Conservation (phyloP, 768 basidiomycete genomes). For the Hysterangium stoloniferum region DNA sequence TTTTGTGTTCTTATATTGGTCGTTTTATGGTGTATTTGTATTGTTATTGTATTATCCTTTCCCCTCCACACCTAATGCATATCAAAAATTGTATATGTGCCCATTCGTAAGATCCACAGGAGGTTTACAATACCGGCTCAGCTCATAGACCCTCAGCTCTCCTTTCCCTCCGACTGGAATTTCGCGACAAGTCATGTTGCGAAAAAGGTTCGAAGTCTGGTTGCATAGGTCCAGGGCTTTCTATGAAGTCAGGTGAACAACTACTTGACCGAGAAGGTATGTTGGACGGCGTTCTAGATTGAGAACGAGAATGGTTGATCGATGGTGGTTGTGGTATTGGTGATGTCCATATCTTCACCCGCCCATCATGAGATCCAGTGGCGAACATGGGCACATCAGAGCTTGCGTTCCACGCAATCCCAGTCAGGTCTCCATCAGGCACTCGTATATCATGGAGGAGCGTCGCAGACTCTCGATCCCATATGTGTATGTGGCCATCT, state of each 20-base stretch:
- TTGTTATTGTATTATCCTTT: conserved; percentile 9
- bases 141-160: neutral
- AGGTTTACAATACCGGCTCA: neutral
- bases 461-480: conserved; percentile 75
- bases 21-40: conserved; percentile 11
- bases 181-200: neutral
- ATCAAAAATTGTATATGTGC: neutral
- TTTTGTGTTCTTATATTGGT: conserved; percentile 11
- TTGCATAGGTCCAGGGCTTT: conserved; percentile 1
- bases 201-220: neutral
- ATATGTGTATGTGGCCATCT: conserved; percentile 81
- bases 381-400: conserved; percentile 58
- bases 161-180: neutral
- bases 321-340: conserved; percentile 16
- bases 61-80: neutral
- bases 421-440: conserved; percentile 63
- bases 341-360: conserved; percentile 65
- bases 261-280: neutral
- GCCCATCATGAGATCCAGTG: conserved; percentile 72
- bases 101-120: neutral
- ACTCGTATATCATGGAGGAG: conserved; percentile 63
- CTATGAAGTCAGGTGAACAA: neutral
- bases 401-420: conserved; percentile 72
- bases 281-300: neutral
- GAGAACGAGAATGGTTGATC: neutral